Base-by-base conservation (phyloP, 1,139 yeast genomes). In the Pichia cactophila region DNA sequence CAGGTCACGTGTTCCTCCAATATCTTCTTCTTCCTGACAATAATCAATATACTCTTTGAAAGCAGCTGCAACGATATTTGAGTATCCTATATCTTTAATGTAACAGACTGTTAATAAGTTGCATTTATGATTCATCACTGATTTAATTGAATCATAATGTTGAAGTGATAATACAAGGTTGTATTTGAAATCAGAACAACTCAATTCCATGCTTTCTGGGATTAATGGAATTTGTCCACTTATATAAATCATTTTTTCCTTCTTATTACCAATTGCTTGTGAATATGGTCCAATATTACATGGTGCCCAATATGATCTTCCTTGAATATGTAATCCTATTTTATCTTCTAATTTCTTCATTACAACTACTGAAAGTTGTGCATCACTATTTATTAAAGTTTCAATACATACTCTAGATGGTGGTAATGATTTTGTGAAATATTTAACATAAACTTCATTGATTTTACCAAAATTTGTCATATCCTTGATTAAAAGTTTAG, bases 241-340 rank as follows among this genome's bases (percentile, higher is more conserved):
- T n/a, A 89, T 68, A 41, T 80, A 76, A 0, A 86, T 81, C 8
- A 79, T 58, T 39, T 70, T 66, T 33, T 75, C 73, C 17, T 67
- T 68, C 8, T 64, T 63, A 48, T 73, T 77, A 46, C 79, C 70
- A 12, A 82, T 78, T 0, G 92, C 78, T 65, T 92, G 98, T 0
- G 98, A 90, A 63, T 92, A 92, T 0, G 98, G 98, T 0, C 98
- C 98, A 50, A 92, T 92, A 58, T 92, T 92, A 43, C 95, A 94
- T 0, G 98, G 98, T 0, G 97, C 97, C 98, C 98, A 92, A 64
- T 84, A 89, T 31, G 96, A 88, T 51, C 92, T 73, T 1, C 97
- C 88, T 58, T 92, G 88, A 5, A 92, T 87, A 62, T 92, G 97
- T 26, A 92, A 70, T 0, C 97, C 97, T 41, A 69, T 69, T 56